Evolutionary conservation across 1,139 yeast genomes (phyloP), one percentile per base, ranked within the genome.

Genomic region (Hyphopichia fennica): DNA sequence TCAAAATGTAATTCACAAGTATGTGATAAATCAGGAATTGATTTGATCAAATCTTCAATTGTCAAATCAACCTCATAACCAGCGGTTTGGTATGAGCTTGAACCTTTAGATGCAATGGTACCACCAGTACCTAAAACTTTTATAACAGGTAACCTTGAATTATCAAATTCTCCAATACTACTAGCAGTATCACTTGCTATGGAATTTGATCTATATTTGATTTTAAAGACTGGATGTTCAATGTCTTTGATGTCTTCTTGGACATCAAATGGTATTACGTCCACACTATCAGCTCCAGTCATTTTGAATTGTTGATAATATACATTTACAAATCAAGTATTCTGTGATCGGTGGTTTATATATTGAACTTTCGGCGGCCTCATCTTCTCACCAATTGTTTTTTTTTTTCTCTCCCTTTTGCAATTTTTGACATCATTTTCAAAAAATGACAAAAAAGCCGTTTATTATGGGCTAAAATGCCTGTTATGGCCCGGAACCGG

Each of bases 51-150:
- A 45, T 82, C 86, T 50, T 82, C 84, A 42, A 82, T 79, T 11
- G 87, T 79, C 48, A 83, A 63, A 56, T 81, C 88, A 2, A 83
- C 87, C 43, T 79, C 70, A 55, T 83, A 83, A 1, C 87, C 88
- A 1, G 87, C 86, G 2, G 88, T 82, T 45, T 79, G 81, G 23
- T 81, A 72, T 1, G 81, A 66, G 13, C 71, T 57, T 1, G 68
- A 59, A 0, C 86, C 87, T 53, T 81, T 81, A 1, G 87, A 80
- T 1, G 88, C 88, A 50, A 83, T 83, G 2, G 89, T 83, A 13
- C 89, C 89, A 9, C 89, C 89, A 1, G 89, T 83, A 2, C 87
- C 89, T 29, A 83, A 63, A 18, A 83, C 80, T 50, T 82, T 82
- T 39, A 83, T 65, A 5, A 59, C 58, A 1, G 81, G 81, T 34